Percentiles rank a stretch among this genome's conserved stretches.
Conservation (phyloP, 1,139 yeast species). For the Kodamaea sp. region DNA sequence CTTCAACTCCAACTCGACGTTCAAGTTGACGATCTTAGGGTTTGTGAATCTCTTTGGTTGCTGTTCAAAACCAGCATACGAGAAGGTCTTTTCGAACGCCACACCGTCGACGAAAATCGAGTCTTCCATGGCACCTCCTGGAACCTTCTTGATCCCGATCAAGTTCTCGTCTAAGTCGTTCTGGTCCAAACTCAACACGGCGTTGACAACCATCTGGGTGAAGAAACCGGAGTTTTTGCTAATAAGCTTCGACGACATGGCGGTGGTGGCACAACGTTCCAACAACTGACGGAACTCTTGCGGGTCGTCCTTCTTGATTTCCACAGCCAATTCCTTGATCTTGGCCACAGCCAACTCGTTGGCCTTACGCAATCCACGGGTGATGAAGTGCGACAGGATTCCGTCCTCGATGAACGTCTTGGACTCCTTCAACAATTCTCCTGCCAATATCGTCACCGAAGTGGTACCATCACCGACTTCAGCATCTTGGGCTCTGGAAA, state of each 20-base stretch:
- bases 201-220: slow-evolving; percentile 95
- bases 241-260: slow-evolving; percentile 94
- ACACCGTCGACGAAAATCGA: slow-evolving; percentile 89
- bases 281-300: slow-evolving; percentile 70
- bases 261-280: slow-evolving; percentile 93
- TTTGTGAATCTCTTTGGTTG: slow-evolving; percentile 83
- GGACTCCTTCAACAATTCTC: slow-evolving; percentile 90
- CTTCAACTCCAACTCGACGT: slow-evolving; percentile 92
- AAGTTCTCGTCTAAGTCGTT: slow-evolving; percentile 82
- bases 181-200: slow-evolving; percentile 84
- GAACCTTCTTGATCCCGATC: slow-evolving; percentile 91
- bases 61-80: slow-evolving; percentile 98
- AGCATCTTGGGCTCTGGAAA: slow-evolving; percentile 95
- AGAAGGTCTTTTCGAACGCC: slow-evolving; percentile 94
- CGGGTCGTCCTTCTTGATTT: slow-evolving; percentile 50
- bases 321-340: slow-evolving; percentile 74
- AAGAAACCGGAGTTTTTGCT: slow-evolving; percentile 84
- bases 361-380: slow-evolving; percentile 87
- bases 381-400: slow-evolving; percentile 83
- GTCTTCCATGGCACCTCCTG: slow-evolving; percentile 97
- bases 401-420: slow-evolving; percentile 93
- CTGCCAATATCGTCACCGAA: slow-evolving; percentile 90
- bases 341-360: slow-evolving; percentile 72
- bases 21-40: slow-evolving; percentile 83
- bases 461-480: slow-evolving; percentile 99